These are phyloP conservation scores for Pisolithus thermaeus DNA, from an alignment of 1,284 basidiomycete species.

Conservation along the genomic window DNA sequence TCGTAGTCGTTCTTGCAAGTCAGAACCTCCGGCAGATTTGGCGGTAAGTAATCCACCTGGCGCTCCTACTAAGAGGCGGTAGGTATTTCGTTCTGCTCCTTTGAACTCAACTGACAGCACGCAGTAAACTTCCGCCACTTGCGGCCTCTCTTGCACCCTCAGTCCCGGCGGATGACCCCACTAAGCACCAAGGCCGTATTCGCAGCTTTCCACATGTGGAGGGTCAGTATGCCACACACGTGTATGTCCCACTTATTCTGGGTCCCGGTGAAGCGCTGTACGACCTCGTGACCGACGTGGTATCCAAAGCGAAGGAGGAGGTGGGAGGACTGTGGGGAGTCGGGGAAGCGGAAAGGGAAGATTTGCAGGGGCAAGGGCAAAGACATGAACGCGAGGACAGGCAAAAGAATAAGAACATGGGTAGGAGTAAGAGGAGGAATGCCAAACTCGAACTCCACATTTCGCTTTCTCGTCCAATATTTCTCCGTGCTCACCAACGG, in stretches of 20 bases:
- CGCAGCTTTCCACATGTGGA: conserved; percentile 71
- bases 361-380: neutral
- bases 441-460: conserved; percentile 50
- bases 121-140: conserved; percentile 57
- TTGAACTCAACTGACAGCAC: conserved; percentile 10
- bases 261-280: conserved; percentile 36
- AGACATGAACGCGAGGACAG: neutral
- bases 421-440: neutral
- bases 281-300: conserved; percentile 42
- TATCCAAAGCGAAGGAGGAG: conserved; percentile 19
- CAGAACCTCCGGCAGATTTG: neutral
- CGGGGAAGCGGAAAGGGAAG: neutral
- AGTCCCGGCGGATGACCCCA: conserved; percentile 56
- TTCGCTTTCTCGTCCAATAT: conserved; percentile 70
- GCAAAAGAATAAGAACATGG: neutral
- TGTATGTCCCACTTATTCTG: conserved; percentile 61
- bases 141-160: conserved; percentile 42
- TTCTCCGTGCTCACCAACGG: conserved; percentile 69
- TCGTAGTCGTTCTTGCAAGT: neutral
- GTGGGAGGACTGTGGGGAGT: neutral
- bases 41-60: conserved; percentile 1
- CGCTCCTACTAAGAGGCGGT: conserved; percentile 25
- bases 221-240: conserved; percentile 72
- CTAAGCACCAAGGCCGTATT: conserved; percentile 71
- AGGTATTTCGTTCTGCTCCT: neutral